Conservation (phyloP, 495 filamentous ascomycete species). For the Evansstolkia leycettana region DNA sequence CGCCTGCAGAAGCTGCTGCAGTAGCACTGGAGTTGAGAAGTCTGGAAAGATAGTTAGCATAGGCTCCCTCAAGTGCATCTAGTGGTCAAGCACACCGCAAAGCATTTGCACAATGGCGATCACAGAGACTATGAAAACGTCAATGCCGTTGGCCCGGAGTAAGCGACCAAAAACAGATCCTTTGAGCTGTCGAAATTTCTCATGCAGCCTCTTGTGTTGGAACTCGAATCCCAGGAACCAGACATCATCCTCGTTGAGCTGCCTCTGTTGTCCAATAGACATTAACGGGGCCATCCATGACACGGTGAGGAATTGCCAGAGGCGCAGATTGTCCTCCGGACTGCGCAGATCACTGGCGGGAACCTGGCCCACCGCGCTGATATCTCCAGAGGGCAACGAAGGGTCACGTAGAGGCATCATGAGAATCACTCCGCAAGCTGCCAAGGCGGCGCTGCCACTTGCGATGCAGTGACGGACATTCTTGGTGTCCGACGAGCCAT, state of each 20-base stretch:
- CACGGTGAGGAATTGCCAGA: constrained; percentile 74
- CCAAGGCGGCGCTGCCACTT: constrained; percentile 11
- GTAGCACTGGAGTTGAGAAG: constrained; percentile 51
- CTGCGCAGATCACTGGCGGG: constrained; percentile 53
- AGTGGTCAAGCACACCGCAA: constrained; percentile 37
- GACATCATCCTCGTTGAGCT: constrained; percentile 65
- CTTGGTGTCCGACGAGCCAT: constrained; percentile 11
- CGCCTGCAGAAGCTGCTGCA: constrained; percentile 58
- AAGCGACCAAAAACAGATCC: constrained; percentile 61
- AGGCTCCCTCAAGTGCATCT: constrained; percentile 2
- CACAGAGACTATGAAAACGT: constrained; percentile 52
- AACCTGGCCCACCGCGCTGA: constrained; percentile 42
- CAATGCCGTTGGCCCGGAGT: constrained; percentile 59
- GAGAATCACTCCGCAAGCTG: constrained; percentile 40
- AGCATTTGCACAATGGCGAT: constrained; percentile 50
- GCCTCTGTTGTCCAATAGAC: constrained; percentile 41
- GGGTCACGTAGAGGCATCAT: constrained; percentile 63
- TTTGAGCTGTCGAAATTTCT: constrained; percentile 56
- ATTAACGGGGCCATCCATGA: constrained; percentile 76
- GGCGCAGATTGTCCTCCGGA: constrained; percentile 67
- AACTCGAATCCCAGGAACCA: constrained; percentile 67
- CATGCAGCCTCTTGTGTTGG: constrained; percentile 59
- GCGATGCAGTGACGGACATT: constrained; percentile 28
- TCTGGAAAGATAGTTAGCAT: too few species aligned
- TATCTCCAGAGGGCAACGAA: constrained; percentile 41